Evolutionary conservation across 768 basidiomycete genomes (phyloP), one percentile per base, ranked within the genome.

Genomic region (Amyloporia xantha): DNA sequence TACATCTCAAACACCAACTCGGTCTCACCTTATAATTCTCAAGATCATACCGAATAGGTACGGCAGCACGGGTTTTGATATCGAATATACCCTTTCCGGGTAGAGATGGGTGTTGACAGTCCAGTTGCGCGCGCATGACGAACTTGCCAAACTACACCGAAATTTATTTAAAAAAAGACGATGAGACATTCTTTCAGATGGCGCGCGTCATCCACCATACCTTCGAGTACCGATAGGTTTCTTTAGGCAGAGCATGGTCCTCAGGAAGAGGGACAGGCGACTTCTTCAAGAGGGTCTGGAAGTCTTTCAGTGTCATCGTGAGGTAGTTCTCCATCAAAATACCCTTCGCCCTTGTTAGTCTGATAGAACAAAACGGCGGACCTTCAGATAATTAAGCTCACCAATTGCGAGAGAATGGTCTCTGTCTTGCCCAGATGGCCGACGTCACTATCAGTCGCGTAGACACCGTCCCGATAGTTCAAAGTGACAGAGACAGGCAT

Each of bases 21-120:
- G 20, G 21, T 46, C 9, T 33, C 44, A 87, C 87, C 68, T 81
- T 76, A 56, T 79, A 87, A 63, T 98, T 97, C 47, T 91, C 70
- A 10, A 86, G 67, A 62, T 98, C 95, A 62, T 88, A 70, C 1
- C 95, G 82, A 40, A 97, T 82, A 0, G 89, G 80, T 21, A 91
- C 65, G 26, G 83, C 86, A 0, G 92, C 93, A 41, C 95, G 79
- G 0, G 95, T 97, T 67, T 99, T 99, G 67, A 98, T 82, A 62
- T 99, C 95, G 57, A 99, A 99, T 1, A 94, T 82, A 24, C 91
- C 92, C 0, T 83, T 84, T 1, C 92, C 93, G 3, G 94, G 94
- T 25, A 98, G 68, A 37, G 87, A 76, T 11, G 67, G 56, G 59
- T 97, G 89, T 1, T 81, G 68, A 56, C 93, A 91, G 61, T 99